These are phyloP conservation scores for Lentinula guzmanii DNA, from an alignment of 768 basidiomycete species.

Conservation along the genomic window DNA sequence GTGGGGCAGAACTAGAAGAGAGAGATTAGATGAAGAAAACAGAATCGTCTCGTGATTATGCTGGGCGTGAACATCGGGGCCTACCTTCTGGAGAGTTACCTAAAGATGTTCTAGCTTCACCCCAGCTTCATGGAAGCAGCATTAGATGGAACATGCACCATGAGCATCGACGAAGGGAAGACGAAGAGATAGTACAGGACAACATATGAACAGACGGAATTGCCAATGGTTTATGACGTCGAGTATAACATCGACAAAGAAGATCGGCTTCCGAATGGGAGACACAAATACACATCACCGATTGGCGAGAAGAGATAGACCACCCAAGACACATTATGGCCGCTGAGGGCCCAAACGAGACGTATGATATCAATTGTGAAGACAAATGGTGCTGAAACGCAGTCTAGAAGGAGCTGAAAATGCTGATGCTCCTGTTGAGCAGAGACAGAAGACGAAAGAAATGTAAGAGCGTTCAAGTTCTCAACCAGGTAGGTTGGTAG, in stretches of 20 bases:
- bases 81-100: neutral
- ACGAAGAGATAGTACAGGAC: neutral
- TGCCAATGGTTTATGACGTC: slow-evolving; percentile 3
- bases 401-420: slow-evolving; percentile 14
- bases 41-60: neutral
- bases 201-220: neutral
- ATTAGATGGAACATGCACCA: neutral
- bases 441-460: slow-evolving; percentile 13
- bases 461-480: slow-evolving; percentile 27
- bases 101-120: neutral
- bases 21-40: slow-evolving; percentile 1
- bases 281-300: slow-evolving; percentile 22
- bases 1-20: neutral
- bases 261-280: slow-evolving; percentile 28
- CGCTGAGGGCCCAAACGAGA: slow-evolving; percentile 9
- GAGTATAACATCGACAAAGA: slow-evolving; percentile 8
- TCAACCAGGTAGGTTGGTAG: slow-evolving; percentile 46
- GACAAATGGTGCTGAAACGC: slow-evolving; percentile 12
- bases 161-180: neutral
- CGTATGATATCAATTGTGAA: slow-evolving; percentile 16
- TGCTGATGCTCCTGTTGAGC: slow-evolving; percentile 20
- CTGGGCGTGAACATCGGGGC: neutral
- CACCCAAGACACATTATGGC: slow-evolving; percentile 12
- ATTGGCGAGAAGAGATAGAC: slow-evolving; percentile 19
- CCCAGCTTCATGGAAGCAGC: neutral